Evolutionary conservation across 192 early-diverging fungal species (phyloP).

Genomic region (Entomortierella beljakovae): DNA sequence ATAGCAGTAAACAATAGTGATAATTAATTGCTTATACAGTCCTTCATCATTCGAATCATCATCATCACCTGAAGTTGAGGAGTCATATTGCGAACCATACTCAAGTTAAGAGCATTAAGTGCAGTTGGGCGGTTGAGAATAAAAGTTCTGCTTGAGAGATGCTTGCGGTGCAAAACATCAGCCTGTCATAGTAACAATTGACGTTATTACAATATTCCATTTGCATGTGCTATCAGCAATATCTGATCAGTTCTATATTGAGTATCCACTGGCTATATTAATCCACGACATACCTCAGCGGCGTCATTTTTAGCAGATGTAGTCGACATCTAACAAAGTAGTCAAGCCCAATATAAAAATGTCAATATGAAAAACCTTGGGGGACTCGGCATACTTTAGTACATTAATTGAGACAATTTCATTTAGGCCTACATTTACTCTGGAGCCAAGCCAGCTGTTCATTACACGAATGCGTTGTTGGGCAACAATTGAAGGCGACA

Average conservation of each 20-base stretch:
- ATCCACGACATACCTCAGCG: conserved; percentile 24
- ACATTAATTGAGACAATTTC: too few relatives aligned
- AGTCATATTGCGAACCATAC: conserved; percentile 87
- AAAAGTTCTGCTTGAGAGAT: conserved; percentile 69
- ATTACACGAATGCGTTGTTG: conserved; percentile 44
- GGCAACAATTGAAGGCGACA: conserved; percentile 38
- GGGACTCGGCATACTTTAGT: too few relatives aligned
- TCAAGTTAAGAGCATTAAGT: conserved; percentile 86
- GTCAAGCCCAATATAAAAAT: neutral
- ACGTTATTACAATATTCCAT: too few relatives aligned
- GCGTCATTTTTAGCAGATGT: conserved; percentile 33
- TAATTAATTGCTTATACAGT: neutral
- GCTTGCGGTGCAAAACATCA: conserved; percentile 64
- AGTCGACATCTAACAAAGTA: conserved; percentile 41
- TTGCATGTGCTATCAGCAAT: too few relatives aligned
- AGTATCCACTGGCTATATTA: neutral
- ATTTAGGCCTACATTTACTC: conserved; percentile 53
- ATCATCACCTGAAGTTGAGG: conserved; percentile 77
- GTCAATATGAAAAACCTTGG: too few relatives aligned
- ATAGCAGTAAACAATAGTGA: neutral
- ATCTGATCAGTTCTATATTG: neutral
- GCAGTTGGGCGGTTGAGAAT: conserved; percentile 84
- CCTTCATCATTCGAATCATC: neutral
- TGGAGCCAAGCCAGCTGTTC: conserved; percentile 40
- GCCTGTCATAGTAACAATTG: conserved; percentile 22